Evolutionary conservation across 257 asterid species (phyloP), one percentile per base, ranked within the genome.

Genomic region (Solanum medicagineum): DNA sequence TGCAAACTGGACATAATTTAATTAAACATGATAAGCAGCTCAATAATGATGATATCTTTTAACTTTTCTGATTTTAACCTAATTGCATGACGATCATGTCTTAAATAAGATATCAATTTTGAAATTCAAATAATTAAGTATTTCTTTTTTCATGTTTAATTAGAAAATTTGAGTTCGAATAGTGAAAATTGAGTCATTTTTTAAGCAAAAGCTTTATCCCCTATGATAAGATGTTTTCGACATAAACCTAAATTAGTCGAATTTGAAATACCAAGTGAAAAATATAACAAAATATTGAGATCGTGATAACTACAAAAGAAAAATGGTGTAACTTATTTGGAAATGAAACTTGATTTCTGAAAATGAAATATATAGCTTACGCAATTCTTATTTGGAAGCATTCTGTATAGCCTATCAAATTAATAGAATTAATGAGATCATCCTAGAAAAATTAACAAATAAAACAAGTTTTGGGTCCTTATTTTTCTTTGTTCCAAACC

Each of bases 261-360:
- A 5, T 2, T 0, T 4, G 0, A 22, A 62, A 62, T 3, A 16
- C 14, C 1, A 4, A 0, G n/a, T 10, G 1, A 22, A 60, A 60
- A 22, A 60, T 10, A 60, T 60, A 60, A n/a, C 8, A 60, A n/a
- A 20, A 60, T 60, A 60, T n/a, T 60, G 8, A 60, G 0, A 68
- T 68, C 5, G 4, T 32, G 82, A 75, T 75, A 24, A 75, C 4
- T 49, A 22, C 24, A 75, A 75, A 24, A 4, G 45, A 24, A 2
- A 49, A 49, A 75, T 75, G 45, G 42, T 54, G 53, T 83, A 83
- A 88, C 83, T 68, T 81, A 84, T 77, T 55, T 47, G 53, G 16
- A 47, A 79, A 26, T 44, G 16, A 16, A 22, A 51, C 26, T 51
- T 24, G 24, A 17, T 79, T 16, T 53, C 19, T 79, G 44, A 51